Conservation (phyloP, 345 rosid genomes). For the Draba incana region DNA sequence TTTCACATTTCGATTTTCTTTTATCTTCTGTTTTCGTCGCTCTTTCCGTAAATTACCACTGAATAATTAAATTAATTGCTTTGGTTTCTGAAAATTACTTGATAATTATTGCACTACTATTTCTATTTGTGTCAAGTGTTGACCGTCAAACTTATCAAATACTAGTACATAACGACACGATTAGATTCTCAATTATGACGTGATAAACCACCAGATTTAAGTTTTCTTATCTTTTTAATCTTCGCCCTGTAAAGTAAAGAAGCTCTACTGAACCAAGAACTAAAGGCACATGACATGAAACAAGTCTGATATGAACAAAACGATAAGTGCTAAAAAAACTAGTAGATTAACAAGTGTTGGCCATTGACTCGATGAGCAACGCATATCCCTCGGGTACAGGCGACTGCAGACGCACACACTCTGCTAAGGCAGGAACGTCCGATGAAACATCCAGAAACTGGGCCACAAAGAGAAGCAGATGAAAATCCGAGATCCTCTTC, state of each 20-base stretch:
- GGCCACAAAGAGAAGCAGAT: constrained; percentile 67
- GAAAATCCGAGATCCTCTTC: constrained; percentile 78
- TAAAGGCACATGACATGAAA: background rate
- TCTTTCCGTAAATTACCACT: too few species aligned
- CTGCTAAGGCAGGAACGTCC: constrained; percentile 71
- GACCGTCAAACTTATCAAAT: too few species aligned
- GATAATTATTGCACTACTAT: too few species aligned
- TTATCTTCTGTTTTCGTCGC: background rate
- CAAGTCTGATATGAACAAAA: constrained; percentile 13
- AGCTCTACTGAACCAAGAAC: background rate
- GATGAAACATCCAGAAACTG: constrained; percentile 60
- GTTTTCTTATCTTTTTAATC: background rate
- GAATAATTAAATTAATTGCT: too few species aligned
- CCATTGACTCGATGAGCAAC: constrained; percentile 75
- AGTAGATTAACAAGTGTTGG: constrained; percentile 51
- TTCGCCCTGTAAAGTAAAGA: background rate
- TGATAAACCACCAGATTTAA: too few species aligned
- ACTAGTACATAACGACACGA: too few species aligned
- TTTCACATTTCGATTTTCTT: background rate
- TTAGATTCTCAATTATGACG: background rate
- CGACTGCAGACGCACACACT: constrained; percentile 58
- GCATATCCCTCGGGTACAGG: constrained; percentile 79
- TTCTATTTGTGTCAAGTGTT: too few species aligned
- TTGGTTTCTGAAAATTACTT: too few species aligned
- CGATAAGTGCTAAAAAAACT: background rate